Percentiles rank a stretch among this genome's conserved stretches.
These are phyloP conservation scores for Cylindrodendrum hubeiense DNA, from an alignment of 2,329 filamentous ascomycete species.

Conservation along the genomic window DNA sequence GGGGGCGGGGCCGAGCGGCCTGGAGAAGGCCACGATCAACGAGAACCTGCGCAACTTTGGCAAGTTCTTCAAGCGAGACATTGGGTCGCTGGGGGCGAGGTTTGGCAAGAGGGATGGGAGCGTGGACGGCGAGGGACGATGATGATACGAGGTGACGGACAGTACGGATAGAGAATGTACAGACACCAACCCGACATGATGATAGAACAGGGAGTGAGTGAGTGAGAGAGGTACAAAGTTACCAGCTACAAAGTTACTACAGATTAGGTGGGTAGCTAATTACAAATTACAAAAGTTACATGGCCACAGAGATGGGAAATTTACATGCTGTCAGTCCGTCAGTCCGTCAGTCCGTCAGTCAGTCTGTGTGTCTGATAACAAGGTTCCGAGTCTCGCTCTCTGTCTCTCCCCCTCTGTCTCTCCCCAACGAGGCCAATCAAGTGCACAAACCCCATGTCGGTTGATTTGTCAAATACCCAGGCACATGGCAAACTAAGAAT, in stretches of 20 bases:
- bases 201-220: neutral
- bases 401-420: neutral
- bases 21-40: slow-evolving; percentile 80
- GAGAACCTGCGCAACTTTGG: slow-evolving; percentile 96
- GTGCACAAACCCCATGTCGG: neutral
- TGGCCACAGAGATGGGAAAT: neutral
- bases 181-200: too few relatives aligned
- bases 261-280: too few relatives aligned
- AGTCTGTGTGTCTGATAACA: neutral
- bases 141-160: too few relatives aligned
- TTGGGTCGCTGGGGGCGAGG: slow-evolving; percentile 79
- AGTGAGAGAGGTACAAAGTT: neutral
- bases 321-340: too few relatives aligned
- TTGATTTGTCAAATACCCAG: neutral
- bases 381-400: neutral
- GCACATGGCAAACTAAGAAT: neutral
- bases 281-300: too few relatives aligned
- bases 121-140: slow-evolving; percentile 42
- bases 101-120: slow-evolving; percentile 75
- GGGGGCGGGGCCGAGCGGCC: slow-evolving; percentile 53
- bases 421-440: neutral
- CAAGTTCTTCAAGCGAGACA: slow-evolving; percentile 93
- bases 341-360: too few relatives aligned
- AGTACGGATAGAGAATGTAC: too few relatives aligned
- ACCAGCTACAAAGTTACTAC: too few relatives aligned